Conservation (phyloP, 1,139 yeast species). For the Geotrichum fermentans region DNA sequence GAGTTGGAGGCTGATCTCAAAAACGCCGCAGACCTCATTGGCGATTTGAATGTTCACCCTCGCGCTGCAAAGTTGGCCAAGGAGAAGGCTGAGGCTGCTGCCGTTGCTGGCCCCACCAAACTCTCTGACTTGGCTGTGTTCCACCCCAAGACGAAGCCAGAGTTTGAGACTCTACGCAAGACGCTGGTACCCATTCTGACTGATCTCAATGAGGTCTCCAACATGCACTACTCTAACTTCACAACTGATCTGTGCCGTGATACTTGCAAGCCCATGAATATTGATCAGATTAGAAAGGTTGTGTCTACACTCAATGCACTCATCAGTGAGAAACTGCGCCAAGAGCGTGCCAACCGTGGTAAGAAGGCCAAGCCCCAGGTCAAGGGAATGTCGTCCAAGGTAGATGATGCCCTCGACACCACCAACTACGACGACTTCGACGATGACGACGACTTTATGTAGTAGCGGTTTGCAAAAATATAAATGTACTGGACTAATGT, state of each 20-base stretch:
- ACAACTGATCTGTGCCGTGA: slow-evolving; percentile 86
- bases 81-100: slow-evolving; percentile 68
- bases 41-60: slow-evolving; percentile 58
- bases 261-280: slow-evolving; percentile 68
- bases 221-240: slow-evolving; percentile 64
- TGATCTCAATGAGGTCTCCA: slow-evolving; percentile 51
- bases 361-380: slow-evolving; percentile 86
- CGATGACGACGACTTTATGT: slow-evolving; percentile 89
- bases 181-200: slow-evolving; percentile 64
- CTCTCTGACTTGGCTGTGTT: slow-evolving; percentile 49
- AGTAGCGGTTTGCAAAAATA: too few species aligned
- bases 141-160: slow-evolving; percentile 70
- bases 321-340: slow-evolving; percentile 79
- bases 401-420: slow-evolving; percentile 66
- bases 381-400: slow-evolving; percentile 70
- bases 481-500: too few species aligned
- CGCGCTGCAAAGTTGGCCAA: slow-evolving; percentile 45
- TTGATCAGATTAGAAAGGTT: slow-evolving; percentile 82
- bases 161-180: slow-evolving; percentile 79
- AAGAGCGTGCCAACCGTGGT: slow-evolving; percentile 94
- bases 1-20: slow-evolving; percentile 82
- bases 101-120: slow-evolving; percentile 40
- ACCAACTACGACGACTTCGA: slow-evolving; percentile 51
- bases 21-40: slow-evolving; percentile 89
- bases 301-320: slow-evolving; percentile 77